Conservation (phyloP, 23 red algal genomes). For the Gracilaria domingensis region DNA sequence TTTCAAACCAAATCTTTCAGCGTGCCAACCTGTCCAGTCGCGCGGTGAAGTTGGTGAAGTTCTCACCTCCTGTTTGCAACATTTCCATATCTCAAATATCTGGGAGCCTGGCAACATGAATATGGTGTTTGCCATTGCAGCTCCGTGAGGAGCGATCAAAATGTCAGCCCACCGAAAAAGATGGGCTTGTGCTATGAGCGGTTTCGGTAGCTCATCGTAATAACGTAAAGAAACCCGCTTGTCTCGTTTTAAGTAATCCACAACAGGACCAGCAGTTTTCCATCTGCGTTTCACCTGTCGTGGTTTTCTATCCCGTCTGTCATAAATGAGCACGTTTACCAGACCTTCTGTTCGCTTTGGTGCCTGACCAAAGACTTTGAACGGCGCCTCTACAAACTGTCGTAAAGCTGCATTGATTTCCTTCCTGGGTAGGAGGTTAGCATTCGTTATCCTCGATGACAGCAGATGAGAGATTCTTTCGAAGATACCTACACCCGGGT, state of each 20-base stretch:
- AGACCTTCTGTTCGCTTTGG: not conserved
- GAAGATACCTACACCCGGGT: not conserved
- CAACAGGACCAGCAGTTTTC: conserved; percentile 5
- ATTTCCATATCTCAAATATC: conserved; percentile 41
- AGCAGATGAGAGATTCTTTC: not conserved
- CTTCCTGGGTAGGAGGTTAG: not conserved
- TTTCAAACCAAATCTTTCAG: not conserved
- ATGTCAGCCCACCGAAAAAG: conserved; percentile 36
- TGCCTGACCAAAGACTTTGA: not conserved
- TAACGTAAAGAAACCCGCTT: not conserved
- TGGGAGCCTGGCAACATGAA: conserved; percentile 24
- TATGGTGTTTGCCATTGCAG: conserved; percentile 35
- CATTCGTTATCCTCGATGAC: not conserved
- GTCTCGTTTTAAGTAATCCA: not conserved
- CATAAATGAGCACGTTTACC: conserved; percentile 18
- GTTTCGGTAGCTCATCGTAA: conserved; percentile 10
- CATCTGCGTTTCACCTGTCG: conserved; percentile 5
- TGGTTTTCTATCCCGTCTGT: conserved; percentile 4
- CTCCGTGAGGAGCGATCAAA: conserved; percentile 44
- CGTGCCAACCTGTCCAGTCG: conserved; percentile 31
- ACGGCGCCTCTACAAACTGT: not conserved
- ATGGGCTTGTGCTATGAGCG: conserved; percentile 2
- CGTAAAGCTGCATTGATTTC: not conserved
- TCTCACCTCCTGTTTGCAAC: conserved; percentile 25
- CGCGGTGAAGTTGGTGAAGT: not conserved